Percentiles rank a stretch among this genome's conserved stretches.
phyloP scores from a whole-genome alignment of 2,329 filamentous ascomycete genomes.

The Stemphylium beticola region DNA sequence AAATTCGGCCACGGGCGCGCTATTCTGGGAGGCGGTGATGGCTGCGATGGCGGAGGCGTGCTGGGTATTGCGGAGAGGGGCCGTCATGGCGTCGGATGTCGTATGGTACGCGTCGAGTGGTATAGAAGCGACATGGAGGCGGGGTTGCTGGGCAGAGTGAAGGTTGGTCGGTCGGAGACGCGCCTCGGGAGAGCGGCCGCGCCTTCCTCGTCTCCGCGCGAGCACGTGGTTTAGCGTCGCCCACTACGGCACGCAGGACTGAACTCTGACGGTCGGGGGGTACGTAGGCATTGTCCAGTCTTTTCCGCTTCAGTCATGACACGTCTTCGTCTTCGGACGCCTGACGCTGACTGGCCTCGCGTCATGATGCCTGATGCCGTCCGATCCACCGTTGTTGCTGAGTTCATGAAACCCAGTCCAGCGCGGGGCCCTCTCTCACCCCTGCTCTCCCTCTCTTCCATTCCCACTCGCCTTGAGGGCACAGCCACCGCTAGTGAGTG shows the following conservation, averaged over 20 bases:
- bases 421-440: conserved; percentile 14
- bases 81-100: conserved; percentile 31
- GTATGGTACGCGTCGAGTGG: conserved; percentile 16
- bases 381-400: conserved; percentile 2
- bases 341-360: conserved; percentile 6
- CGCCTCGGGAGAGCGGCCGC: conserved; percentile 5
- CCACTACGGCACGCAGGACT: not conserved
- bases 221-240: conserved; percentile 18
- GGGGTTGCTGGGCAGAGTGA: conserved; percentile 6
- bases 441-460: conserved; percentile 22
- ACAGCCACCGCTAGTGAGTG: conserved; percentile 27
- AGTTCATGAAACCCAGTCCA: conserved; percentile 29
- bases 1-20: conserved; percentile 80
- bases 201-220: conserved; percentile 10
- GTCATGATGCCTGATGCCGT: conserved; percentile 8
- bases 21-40: conserved; percentile 63
- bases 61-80: conserved; percentile 28
- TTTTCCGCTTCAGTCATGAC: conserved; percentile 13
- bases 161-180: conserved; percentile 12
- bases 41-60: conserved; percentile 26
- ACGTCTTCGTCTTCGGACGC: conserved; percentile 8
- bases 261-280: conserved; percentile 5
- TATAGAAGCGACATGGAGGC: conserved; percentile 9
- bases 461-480: conserved; percentile 23
- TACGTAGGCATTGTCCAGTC: not conserved